Evolutionary conservation across 176 grass and related monocot genomes (phyloP), one percentile per base, ranked within the genome.

Genomic region (Luzula sylvatica): DNA sequence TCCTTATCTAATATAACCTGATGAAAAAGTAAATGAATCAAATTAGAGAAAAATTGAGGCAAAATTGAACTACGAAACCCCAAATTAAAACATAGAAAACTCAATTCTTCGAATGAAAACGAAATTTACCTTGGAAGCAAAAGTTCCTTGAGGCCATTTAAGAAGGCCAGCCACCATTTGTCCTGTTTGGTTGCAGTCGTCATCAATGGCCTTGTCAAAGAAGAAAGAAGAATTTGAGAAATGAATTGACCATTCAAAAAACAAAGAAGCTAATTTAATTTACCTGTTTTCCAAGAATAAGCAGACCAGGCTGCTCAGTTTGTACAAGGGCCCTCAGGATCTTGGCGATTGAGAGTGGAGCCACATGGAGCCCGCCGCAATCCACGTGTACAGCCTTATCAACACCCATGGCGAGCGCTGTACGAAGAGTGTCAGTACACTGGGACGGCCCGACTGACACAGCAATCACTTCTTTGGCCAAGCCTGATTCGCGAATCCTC

Each of bases 111-210:
- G 30, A 35, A 35, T 23, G 46, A 43, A 7, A 61, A 38, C 29
- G 6, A 40, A 69, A 0, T 26, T 22, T 42, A 96, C 92, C 81
- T 86, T 89, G 4, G 85, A 96, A 22, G 78, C 92, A 58, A 96
- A 96, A 9, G 92, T 96, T 68, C 81, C 92, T 69, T 96, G 84
- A 7, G 81, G 71, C 85, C 84, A 89, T 54, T 79, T 78, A 38
- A 96, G 92, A 56, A 89, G 44, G 44, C 84, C 77, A 82, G 74
- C 85, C 25, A 96, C 60, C 85, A 89, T 96, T 65, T 96, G 85
- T 46, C 92, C 92, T 42, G 85, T 89, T 76, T 89, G 92, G 50
- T 96, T 96, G 80, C 92, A 96, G 39, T 89, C 92, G 18, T 89
- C 85, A 61, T 96, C 81, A 82, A 96, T 96, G 16, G 92, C 92